Conservation (phyloP, 345 rosid species). For the Odontarrhena argentea region DNA sequence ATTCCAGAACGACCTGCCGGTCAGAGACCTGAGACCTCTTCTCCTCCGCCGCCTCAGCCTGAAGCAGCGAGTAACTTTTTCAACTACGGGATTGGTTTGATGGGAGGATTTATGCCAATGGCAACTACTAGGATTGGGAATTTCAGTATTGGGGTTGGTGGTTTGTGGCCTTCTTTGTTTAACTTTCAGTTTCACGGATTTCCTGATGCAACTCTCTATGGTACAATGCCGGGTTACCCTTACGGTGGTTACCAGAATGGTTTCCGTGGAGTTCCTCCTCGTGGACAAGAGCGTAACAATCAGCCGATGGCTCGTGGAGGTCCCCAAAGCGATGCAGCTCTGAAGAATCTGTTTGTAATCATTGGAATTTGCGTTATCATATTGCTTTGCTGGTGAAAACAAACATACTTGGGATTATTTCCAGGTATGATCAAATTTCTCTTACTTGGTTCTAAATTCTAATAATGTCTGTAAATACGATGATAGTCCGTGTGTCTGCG, state of each 20-base stretch:
- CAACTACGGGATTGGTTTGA: conserved; percentile 63
- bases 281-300: conserved; percentile 41
- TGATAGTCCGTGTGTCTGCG: conserved; percentile 27
- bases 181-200: conserved; percentile 77
- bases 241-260: conserved; percentile 53
- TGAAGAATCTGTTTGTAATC: conserved; percentile 59
- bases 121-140: conserved; percentile 69
- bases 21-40: conserved; percentile 76
- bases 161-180: conserved; percentile 73
- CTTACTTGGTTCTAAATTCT: conserved; percentile 12
- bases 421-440: conserved; percentile 24
- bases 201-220: conserved; percentile 66
- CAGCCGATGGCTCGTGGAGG: conserved; percentile 39
- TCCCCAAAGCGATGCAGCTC: conserved; percentile 55
- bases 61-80: conserved; percentile 48
- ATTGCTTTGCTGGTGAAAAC: conserved; percentile 52
- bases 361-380: conserved; percentile 59
- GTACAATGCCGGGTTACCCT: conserved; percentile 66
- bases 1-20: conserved; percentile 75
- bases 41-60: conserved; percentile 46
- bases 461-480: conserved; percentile 21
- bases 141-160: conserved; percentile 75
- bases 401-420: conserved; percentile 10
- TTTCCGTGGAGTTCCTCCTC: conserved; percentile 61
- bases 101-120: conserved; percentile 74